Percentiles rank a stretch among this genome's conserved stretches.
phyloP scores from a whole-genome alignment of 176 grass and related monocot genomes.

The Oryza longistaminata region DNA sequence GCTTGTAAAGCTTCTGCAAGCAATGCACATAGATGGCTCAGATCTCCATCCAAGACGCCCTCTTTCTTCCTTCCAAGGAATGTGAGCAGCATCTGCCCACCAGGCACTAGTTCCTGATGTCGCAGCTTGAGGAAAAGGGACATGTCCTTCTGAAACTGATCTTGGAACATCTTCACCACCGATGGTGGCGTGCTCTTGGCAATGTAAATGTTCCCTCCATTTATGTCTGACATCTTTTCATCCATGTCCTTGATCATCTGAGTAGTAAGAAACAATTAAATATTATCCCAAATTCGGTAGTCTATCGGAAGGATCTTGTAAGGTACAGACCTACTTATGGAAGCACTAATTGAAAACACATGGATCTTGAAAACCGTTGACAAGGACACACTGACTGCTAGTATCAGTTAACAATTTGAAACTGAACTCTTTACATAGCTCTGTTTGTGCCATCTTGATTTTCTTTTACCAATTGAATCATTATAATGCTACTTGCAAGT shows the following conservation, averaged over 20 bases:
- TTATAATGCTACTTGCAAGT: no score
- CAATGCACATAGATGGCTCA: not conserved
- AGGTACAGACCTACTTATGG: no score
- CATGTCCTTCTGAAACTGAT: constrained; percentile 42
- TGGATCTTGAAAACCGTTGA: no score
- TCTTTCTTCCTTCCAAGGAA: constrained; percentile 37
- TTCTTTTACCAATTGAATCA: no score
- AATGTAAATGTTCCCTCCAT: constrained; percentile 22
- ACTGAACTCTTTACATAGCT: no score
- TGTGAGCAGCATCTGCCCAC: constrained; percentile 48
- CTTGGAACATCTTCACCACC: constrained; percentile 29
- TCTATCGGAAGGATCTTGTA: not conserved
- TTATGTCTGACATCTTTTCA: not conserved
- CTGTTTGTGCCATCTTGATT: no score
- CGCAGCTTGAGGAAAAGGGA: constrained; percentile 39
- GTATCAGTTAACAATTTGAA: no score
- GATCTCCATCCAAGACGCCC: not conserved
- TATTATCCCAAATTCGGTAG: not conserved
- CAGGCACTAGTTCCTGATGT: constrained; percentile 18
- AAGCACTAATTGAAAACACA: not conserved
- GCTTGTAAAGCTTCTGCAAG: not conserved
- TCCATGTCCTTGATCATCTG: not conserved
- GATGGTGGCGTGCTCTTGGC: constrained; percentile 17
- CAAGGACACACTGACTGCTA: no score
- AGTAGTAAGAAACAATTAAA: not conserved